phyloP scores from a whole-genome alignment of 2,329 filamentous ascomycete genomes.

The Aspergillus caelatus region DNA sequence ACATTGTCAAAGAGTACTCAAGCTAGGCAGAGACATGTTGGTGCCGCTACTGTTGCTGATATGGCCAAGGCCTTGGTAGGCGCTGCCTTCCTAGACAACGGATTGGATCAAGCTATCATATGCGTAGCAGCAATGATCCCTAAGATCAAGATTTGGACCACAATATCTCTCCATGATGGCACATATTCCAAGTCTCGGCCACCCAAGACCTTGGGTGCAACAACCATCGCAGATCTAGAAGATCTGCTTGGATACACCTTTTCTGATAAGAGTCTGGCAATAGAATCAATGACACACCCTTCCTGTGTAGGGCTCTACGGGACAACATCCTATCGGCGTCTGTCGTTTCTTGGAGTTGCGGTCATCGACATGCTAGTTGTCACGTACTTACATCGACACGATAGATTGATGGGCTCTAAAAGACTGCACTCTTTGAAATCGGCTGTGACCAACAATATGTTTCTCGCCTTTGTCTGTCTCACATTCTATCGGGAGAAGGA shows the following conservation, averaged over 20 bases:
- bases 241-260: neutral
- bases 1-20: neutral
- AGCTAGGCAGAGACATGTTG: neutral
- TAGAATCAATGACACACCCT: neutral
- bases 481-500: neutral
- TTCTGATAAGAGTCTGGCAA: neutral
- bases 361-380: neutral
- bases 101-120: slow-evolving; percentile 1
- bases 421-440: neutral
- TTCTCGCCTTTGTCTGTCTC: neutral
- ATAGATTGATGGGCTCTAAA: neutral
- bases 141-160: slow-evolving; percentile 8
- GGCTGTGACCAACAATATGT: neutral
- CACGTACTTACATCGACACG: neutral
- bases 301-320: neutral
- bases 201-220: neutral
- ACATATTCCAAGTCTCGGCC: slow-evolving; percentile 1
- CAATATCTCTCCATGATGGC: slow-evolving; percentile 8
- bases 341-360: neutral
- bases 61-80: slow-evolving; percentile 8
- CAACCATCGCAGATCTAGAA: neutral
- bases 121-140: slow-evolving; percentile 8
- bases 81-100: slow-evolving; percentile 4
- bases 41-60: slow-evolving; percentile 1
- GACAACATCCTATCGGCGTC: neutral